Evolutionary conservation across 176 grass and related monocot genomes (phyloP).

Genomic region (Phoenix roebelenii): DNA sequence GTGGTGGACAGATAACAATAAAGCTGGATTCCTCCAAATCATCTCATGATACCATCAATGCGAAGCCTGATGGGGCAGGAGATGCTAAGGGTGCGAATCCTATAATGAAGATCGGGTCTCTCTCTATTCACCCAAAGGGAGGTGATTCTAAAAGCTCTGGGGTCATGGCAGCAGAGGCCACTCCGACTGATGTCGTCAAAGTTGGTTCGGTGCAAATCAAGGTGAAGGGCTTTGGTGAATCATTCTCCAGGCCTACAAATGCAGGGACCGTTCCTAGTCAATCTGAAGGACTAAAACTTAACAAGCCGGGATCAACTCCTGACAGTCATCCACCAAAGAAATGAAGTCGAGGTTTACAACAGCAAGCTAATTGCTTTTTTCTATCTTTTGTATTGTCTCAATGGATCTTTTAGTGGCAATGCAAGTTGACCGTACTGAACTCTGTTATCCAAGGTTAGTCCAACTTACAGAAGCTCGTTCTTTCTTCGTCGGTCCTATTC

Average conservation of each 20-base stretch:
- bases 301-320: constrained; percentile 14
- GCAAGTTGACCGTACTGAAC: constrained; percentile 1
- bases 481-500: constrained; percentile 1
- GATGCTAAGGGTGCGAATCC: no score
- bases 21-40: no score
- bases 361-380: no score
- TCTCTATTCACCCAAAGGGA: no score
- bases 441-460: not conserved
- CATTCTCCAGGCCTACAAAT: constrained; percentile 27
- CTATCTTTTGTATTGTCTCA: not conserved
- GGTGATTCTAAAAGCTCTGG: no score
- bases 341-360: not conserved
- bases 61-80: no score
- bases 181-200: constrained; percentile 33
- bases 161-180: not conserved
- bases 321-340: constrained; percentile 3
- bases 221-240: constrained; percentile 31
- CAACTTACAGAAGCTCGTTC: constrained; percentile 5
- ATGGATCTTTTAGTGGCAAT: not conserved
- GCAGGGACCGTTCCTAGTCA: constrained; percentile 15
- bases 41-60: no score
- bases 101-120: no score
- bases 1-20: no score
- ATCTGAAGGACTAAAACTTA: constrained; percentile 5
- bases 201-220: constrained; percentile 59